Percentiles rank a stretch among this genome's conserved stretches.
phyloP scores from a whole-genome alignment of 2,329 filamentous ascomycete genomes.

The Myriosclerotinia curreyana region DNA sequence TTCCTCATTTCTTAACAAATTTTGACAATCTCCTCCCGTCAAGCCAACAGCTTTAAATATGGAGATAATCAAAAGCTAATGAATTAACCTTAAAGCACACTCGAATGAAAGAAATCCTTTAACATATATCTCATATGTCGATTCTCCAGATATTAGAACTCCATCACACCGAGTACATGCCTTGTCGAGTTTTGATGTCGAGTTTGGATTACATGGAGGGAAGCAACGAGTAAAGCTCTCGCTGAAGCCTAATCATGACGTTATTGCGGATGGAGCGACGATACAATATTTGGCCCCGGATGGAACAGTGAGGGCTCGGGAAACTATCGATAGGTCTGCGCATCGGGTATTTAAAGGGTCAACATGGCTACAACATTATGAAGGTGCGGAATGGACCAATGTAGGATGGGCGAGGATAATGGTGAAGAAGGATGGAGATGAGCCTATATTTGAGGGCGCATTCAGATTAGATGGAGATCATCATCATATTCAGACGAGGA shows the following conservation, averaged over 20 bases:
- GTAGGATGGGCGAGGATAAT: constrained; percentile 85
- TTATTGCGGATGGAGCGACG: constrained; percentile 72
- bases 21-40: constrained; percentile 5
- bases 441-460: constrained; percentile 84
- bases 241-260: constrained; percentile 87
- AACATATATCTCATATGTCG: constrained; percentile 67
- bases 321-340: constrained; percentile 66
- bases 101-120: constrained; percentile 76
- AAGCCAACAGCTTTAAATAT: constrained; percentile 12
- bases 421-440: constrained; percentile 69
- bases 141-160: constrained; percentile 74
- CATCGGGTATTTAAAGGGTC: constrained; percentile 84
- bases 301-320: constrained; percentile 63
- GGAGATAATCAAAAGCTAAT: constrained; percentile 17
- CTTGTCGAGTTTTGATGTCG: constrained; percentile 78
- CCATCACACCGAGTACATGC: constrained; percentile 76
- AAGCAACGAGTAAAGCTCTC: constrained; percentile 71
- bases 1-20: neutral
- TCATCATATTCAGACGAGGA: constrained; percentile 79
- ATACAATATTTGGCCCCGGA: constrained; percentile 70
- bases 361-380: constrained; percentile 64
- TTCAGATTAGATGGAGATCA: constrained; percentile 79
- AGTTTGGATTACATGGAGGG: constrained; percentile 68
- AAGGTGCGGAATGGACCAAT: constrained; percentile 66
- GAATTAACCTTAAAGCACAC: constrained; percentile 50